Conservation (phyloP, 2,329 filamentous ascomycete species). For the Claviceps digitariae region DNA sequence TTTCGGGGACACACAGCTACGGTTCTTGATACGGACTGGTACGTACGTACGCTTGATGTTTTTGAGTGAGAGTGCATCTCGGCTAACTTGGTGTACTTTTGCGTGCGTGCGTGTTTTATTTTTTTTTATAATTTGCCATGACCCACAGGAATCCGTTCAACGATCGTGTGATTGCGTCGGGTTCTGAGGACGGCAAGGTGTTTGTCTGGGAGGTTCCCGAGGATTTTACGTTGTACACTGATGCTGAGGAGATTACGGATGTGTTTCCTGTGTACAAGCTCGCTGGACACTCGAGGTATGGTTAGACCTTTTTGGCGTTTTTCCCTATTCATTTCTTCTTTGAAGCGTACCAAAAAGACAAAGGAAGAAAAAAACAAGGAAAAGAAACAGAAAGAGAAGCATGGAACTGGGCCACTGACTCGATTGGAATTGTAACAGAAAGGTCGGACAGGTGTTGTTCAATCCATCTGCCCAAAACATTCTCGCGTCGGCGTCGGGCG, state of each 20-base stretch:
- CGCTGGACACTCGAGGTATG: constrained; percentile 69
- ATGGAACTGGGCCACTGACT: neutral
- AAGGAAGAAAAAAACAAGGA: neutral
- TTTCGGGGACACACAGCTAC: constrained; percentile 94
- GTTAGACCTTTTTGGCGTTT: neutral
- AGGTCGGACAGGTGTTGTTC: constrained; percentile 95
- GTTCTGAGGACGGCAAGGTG: constrained; percentile 92
- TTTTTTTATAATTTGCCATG: too few species aligned
- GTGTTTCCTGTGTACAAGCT: constrained; percentile 72
- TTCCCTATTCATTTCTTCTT: neutral
- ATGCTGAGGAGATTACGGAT: constrained; percentile 72
- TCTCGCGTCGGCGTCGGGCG: constrained; percentile 86
- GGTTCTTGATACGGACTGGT: constrained; percentile 97
- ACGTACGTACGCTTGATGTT: neutral
- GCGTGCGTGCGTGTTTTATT: neutral
- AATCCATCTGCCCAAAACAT: constrained; percentile 94
- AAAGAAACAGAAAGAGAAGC: neutral
- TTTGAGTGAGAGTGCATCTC: neutral
- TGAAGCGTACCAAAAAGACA: too few species aligned
- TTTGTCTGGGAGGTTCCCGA: constrained; percentile 93
- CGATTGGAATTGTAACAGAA: constrained; percentile 39
- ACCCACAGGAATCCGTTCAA: constrained; percentile 78
- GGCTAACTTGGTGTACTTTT: neutral
- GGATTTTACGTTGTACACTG: constrained; percentile 70
- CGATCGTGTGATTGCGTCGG: constrained; percentile 82